phyloP scores from a whole-genome alignment of 495 filamentous ascomycete genomes.

The Penicillium angulare region DNA sequence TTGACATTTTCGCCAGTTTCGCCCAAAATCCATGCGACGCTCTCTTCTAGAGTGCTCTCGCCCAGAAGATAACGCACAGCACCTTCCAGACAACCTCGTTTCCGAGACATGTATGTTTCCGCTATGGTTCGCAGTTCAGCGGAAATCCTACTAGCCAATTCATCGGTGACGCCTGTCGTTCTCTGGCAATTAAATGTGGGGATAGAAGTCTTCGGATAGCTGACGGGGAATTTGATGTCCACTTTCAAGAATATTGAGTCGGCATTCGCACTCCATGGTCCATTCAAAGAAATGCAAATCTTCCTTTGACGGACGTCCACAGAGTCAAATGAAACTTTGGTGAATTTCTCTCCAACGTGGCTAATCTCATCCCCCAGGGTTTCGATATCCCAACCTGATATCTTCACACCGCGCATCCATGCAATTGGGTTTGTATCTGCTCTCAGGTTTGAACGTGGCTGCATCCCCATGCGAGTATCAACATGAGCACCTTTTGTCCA shows the following conservation, averaged over 20 bases:
- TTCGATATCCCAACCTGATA: constrained; percentile 75
- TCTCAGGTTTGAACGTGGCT: constrained; percentile 53
- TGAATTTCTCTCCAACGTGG: constrained; percentile 75
- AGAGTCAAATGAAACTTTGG: constrained; percentile 83
- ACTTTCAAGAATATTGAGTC: constrained; percentile 74
- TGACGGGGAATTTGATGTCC: constrained; percentile 72
- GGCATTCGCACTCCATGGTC: constrained; percentile 77
- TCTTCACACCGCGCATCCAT: constrained; percentile 94
- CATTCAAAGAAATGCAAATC: constrained; percentile 73
- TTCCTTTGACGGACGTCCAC: constrained; percentile 74
- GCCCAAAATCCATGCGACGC: constrained; percentile 62
- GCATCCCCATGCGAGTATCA: constrained; percentile 60
- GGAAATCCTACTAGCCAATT: constrained; percentile 60
- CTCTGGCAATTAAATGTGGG: constrained; percentile 73
- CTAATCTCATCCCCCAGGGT: constrained; percentile 85
- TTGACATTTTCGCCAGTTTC: constrained; percentile 47
- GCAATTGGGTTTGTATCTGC: constrained; percentile 74
- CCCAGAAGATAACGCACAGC: constrained; percentile 81
- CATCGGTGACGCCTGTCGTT: constrained; percentile 72
- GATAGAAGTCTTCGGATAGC: constrained; percentile 67
- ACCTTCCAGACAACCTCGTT: constrained; percentile 78
- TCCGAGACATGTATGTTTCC: constrained; percentile 62
- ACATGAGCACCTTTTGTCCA: constrained; percentile 46
- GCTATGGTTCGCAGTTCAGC: constrained; percentile 69
- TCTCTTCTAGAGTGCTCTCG: constrained; percentile 73